Base-by-base conservation (phyloP, 306 rosid genomes). In the Argentina anserina region DNA sequence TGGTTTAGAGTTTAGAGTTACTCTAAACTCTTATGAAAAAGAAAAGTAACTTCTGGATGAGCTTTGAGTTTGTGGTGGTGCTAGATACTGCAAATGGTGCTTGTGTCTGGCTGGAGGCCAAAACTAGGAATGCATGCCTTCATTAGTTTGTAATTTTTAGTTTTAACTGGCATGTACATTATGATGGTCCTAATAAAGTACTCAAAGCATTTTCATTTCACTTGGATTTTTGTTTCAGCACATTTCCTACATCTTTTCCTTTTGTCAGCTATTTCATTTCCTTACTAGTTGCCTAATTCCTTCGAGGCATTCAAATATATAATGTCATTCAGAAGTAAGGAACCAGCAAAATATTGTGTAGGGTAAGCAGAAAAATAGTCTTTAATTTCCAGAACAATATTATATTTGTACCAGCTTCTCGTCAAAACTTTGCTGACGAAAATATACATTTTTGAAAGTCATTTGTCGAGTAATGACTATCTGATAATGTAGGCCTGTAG, bases 81-180 rank as follows among this genome's bases (percentile, higher is more conserved):
- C 65, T 29, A 31, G 72, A 68, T n/a, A 68, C 72, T 68, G 72
- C 72, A 29, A 25, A 5, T 9, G 15, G 15, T 33, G 62, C 73
- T 31, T 49, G 73, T 49, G 41, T 69, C 73, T 7, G 2, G 42
- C 10, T 10, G 41, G 29, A 46, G 72, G 72, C 60, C 55, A 26
- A 39, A 9, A 56, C 47, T 33, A 71, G 52, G 65, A 56, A 33
- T 40, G 53, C 55, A 40, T 72, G 76, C 76, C 53, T 58, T 58
- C 67, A 18, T 58, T 58, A 41, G 67, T 42, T 42, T 42, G 67
- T 58, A 42, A 72, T 7, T 28, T 58, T 21, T 58, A 58, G 56
- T 56, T 41, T 42, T 40, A 71, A 17, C 56, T 43, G 72, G 41
- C 67, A 28, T 42, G 58, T 59, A 42, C 23, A 41, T 71, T 34